phyloP scores from a whole-genome alignment of 2,329 filamentous ascomycete genomes.

The Botryotinia convoluta region DNA sequence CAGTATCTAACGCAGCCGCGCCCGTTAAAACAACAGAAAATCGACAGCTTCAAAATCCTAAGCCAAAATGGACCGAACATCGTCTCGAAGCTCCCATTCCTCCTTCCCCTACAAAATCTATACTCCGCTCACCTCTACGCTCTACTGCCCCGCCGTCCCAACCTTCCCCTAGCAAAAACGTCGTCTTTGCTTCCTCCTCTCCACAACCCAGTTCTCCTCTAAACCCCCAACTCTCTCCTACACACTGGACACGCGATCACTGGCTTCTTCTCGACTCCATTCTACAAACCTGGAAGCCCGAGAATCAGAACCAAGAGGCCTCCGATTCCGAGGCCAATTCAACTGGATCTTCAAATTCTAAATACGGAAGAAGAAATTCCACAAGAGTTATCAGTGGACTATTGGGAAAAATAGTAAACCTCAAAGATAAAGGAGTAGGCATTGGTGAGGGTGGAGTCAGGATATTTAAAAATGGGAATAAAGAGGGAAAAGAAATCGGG shows the following conservation, averaged over 20 bases:
- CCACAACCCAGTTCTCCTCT: conserved; percentile 29
- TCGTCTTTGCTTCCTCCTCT: conserved; percentile 38
- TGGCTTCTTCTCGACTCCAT: conserved; percentile 37
- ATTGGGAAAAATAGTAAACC: conserved; percentile 33
- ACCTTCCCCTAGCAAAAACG: conserved; percentile 32
- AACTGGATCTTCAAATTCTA: conserved; percentile 12
- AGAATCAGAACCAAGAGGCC: conserved; percentile 20
- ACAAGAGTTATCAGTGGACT: conserved; percentile 36
- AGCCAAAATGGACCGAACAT: conserved; percentile 33
- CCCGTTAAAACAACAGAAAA: conserved; percentile 27
- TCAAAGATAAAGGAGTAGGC: conserved; percentile 12
- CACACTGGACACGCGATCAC: conserved; percentile 36
- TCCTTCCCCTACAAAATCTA: conserved; percentile 36
- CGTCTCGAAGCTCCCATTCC: conserved; percentile 19
- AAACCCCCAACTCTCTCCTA: conserved; percentile 28
- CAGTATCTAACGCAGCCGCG: conserved; percentile 13
- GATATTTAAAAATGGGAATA: neutral
- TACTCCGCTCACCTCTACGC: conserved; percentile 35
- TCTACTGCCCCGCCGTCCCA: conserved; percentile 20
- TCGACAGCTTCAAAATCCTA: conserved; percentile 19
- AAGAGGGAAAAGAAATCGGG: conserved; percentile 16
- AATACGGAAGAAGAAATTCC: conserved; percentile 28
- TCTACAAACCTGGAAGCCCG: conserved; percentile 33
- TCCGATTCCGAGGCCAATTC: neutral
- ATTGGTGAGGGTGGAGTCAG: conserved; percentile 4